phyloP scores from a whole-genome alignment of 75 land plant genomes.

The Cupressus sempervirens region DNA sequence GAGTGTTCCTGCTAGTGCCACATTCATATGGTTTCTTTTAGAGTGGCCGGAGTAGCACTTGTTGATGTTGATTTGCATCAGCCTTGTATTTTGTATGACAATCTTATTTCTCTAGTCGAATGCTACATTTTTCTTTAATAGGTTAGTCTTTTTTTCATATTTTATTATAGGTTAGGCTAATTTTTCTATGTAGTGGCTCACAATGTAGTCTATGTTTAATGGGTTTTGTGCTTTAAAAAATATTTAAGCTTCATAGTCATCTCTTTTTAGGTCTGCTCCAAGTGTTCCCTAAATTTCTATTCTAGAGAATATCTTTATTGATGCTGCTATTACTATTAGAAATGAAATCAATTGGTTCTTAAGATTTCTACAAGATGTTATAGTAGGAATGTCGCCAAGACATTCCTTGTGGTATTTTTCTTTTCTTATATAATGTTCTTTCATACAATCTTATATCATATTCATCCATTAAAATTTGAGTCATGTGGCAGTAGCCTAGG shows the following conservation, averaged over 20 bases:
- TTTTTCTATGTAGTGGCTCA: too few relatives aligned
- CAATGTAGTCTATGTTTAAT: neutral
- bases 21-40: constrained; percentile 62
- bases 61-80: constrained; percentile 45
- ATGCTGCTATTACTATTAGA: constrained; percentile 43
- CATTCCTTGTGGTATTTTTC: constrained; percentile 19
- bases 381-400: constrained; percentile 62
- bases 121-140: constrained; percentile 51
- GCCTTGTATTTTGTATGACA: constrained; percentile 47
- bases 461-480: too few relatives aligned
- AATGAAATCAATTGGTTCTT: constrained; percentile 54
- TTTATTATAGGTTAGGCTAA: too few relatives aligned
- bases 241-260: neutral
- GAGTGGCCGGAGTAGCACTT: constrained; percentile 85
- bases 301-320: constrained; percentile 61
- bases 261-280: constrained; percentile 44
- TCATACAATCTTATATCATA: neutral
- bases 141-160: constrained; percentile 26
- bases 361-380: constrained; percentile 66
- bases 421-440: constrained; percentile 36
- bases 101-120: constrained; percentile 73
- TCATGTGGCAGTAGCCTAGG: too few relatives aligned
- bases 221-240: neutral
- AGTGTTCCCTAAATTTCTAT: constrained; percentile 50
- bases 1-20: constrained; percentile 50